Evolutionary conservation across 805 yeast species (phyloP), one percentile per base, ranked within the genome.

Genomic region (Kodamaea kakaduensis): DNA sequence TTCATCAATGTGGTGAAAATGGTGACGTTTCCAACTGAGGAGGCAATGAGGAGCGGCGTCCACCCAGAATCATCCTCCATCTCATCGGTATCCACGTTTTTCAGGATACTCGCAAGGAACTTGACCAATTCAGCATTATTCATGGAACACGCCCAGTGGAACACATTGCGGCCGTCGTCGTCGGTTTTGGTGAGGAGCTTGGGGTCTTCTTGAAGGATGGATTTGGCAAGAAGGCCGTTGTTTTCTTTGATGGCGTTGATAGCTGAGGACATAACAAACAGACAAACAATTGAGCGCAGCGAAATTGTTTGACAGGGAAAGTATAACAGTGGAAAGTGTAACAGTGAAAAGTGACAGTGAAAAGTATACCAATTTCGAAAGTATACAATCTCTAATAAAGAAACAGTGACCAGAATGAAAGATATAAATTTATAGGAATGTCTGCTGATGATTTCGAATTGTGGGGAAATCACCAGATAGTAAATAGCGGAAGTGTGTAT

Each of bases 91-190:
- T 86, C 90, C 16, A 73, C 58, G 20, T 42, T 45, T 27, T 27
- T 30, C 20, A 19, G 19, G 37, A 20, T 9, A 12, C 25, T 28
- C 35, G 36, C 54, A 42, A 64, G 23, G 65, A 69, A 37, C 58
- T 61, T 37, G 67, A 76, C 77, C 13, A 81, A 65, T 17, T 74
- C 77, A 5, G 59, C 48, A 38, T 79, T 69, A 32, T 75, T 73
- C 46, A 69, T 69, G 1, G 95, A 75, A 17, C 81, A 76, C 1
- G 96, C 96, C 96, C 96, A 89, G 55, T 86, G 94, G 31, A 88
- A 61, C 2, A 96, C 83, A 2, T 84, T 78, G 44, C 97, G 70
- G 1, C 78, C 81, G 50, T 88, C 96, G 2, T 68, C 71, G 55
- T 89, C 97, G 41, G 56, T 66, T 10, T 49, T 34, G 2, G 70